Evolutionary conservation across 129 eudicot genomes (phyloP), one percentile per base, ranked within the genome.

Genomic region (Helianthus annuus): DNA sequence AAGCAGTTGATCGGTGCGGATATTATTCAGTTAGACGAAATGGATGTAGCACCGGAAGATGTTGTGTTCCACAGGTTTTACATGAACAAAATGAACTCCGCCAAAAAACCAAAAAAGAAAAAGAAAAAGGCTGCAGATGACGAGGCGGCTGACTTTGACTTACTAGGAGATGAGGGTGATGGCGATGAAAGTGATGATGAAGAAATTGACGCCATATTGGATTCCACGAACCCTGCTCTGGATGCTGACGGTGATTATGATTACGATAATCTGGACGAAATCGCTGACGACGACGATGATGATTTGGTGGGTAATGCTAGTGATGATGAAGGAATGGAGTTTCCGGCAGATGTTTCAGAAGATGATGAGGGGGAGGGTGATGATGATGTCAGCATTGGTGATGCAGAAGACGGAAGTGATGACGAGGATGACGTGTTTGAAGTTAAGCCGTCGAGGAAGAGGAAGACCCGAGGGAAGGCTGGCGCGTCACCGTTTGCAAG

Each of bases 401-500:
- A 90, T 68, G 91, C 63, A 0, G 89, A 88, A 55, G 97, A 88
- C 77, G 97, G 73, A 29, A 81, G 82, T 71, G 96, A 89, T 24
- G 82, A 72, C 5, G 87, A 80, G 7, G 83, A 79, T 13, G 84
- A 80, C 11, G 61, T 56, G 4, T 73, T 78, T 45, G 80, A 76
- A 5, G 70, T 72, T n/a, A 62, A 74, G 49, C 85, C 85, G 36
- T 83, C 85, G 48, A 88, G 70, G 81, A 87, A 76, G 56, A 79
- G 80, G 52, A 87, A 90, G 81, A 22, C 76, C 1, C 39, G 46
- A 15, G 67, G 80, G 32, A 87, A 89, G 52, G 16, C 80, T n/a
- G 86, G 83, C 6, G 88, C 87, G 1, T 90, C 98, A 1, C 97
- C 99, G 13, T 95, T 95, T 73, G 99, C 99, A 5, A 95, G 97